Evolutionary conservation across 2,329 filamentous ascomycete genomes (phyloP).

Genomic region (Tolypocladium ovalisporum): DNA sequence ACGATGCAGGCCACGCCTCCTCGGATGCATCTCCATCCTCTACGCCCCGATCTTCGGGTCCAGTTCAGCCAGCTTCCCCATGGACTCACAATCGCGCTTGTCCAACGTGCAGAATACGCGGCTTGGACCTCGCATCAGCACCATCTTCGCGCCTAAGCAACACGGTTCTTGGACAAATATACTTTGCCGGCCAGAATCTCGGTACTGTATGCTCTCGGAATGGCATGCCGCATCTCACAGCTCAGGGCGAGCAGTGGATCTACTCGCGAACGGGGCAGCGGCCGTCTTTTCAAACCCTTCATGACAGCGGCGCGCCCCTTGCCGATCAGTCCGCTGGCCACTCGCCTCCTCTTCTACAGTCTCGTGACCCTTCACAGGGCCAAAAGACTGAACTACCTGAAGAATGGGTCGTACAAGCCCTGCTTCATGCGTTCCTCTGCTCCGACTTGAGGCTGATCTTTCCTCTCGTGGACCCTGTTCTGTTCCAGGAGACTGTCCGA

Average conservation of each 20-base stretch:
- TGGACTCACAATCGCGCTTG: neutral
- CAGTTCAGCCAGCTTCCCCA: neutral
- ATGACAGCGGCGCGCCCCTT: neutral
- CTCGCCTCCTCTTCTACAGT: neutral
- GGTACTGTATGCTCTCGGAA: slow-evolving; percentile 34
- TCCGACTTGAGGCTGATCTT: slow-evolving; percentile 32
- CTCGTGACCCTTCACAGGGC: neutral
- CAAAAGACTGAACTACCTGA: slow-evolving; percentile 21
- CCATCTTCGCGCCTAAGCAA: neutral
- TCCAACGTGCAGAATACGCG: neutral
- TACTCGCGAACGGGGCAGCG: slow-evolving; percentile 28
- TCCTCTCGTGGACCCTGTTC: slow-evolving; percentile 32
- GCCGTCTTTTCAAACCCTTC: slow-evolving; percentile 10
- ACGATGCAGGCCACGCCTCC: neutral
- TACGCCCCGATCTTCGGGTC: neutral
- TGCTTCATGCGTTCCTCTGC: slow-evolving; percentile 12
- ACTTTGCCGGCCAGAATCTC: slow-evolving; percentile 35
- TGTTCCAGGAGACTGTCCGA: slow-evolving; percentile 34
- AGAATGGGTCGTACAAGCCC: slow-evolving; percentile 12
- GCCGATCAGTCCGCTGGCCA: neutral
- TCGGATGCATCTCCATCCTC: slow-evolving; percentile 3
- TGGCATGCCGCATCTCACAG: slow-evolving; percentile 37
- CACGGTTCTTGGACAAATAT: slow-evolving; percentile 21
- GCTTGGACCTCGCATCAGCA: neutral
- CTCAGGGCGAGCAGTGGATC: slow-evolving; percentile 36